phyloP scores from a whole-genome alignment of 2,329 filamentous ascomycete species.

The Gliomastix tumulicola region DNA sequence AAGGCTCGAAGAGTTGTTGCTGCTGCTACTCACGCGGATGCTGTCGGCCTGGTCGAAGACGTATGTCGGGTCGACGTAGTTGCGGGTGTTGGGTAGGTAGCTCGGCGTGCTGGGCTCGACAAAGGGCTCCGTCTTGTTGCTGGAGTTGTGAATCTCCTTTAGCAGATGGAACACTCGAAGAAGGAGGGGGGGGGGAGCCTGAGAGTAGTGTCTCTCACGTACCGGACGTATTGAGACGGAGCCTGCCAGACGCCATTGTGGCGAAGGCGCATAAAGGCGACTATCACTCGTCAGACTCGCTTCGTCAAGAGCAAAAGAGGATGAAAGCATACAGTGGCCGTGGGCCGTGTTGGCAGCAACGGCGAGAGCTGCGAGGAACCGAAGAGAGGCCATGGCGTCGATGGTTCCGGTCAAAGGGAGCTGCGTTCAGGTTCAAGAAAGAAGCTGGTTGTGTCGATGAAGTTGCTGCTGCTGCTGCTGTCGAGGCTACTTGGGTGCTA shows the following conservation, averaged over 20 bases:
- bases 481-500: no score
- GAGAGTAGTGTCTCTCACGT: background rate
- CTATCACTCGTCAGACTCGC: background rate
- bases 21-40: background rate
- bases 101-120: background rate
- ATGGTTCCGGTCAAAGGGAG: no score
- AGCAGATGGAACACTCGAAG: background rate
- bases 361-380: no score
- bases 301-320: no score
- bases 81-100: background rate
- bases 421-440: no score
- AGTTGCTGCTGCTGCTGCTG: no score
- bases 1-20: no score
- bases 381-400: no score
- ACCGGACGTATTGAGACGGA: constrained; percentile 1
- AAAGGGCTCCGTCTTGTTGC: constrained; percentile 2
- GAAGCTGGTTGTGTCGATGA: no score
- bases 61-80: constrained; percentile 1
- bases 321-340: background rate
- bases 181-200: background rate
- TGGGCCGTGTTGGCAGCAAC: no score
- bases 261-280: constrained; percentile 8
- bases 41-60: background rate
- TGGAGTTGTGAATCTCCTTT: no score
- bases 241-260: constrained; percentile 3